Base-by-base conservation (phyloP, 768 basidiomycete genomes). In the Omphalotus guepiniiformis region DNA sequence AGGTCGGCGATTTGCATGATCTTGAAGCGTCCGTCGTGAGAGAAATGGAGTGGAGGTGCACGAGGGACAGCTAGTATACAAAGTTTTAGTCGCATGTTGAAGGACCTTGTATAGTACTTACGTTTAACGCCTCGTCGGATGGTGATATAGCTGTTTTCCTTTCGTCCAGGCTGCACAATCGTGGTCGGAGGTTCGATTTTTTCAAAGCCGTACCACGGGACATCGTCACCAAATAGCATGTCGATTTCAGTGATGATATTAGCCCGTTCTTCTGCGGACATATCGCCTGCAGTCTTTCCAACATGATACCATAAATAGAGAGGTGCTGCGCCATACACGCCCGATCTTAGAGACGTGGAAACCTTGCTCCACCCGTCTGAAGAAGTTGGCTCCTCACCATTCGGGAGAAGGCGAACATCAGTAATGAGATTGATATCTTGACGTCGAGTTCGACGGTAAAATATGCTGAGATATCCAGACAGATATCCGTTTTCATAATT, bases 1-100 rank as follows among this genome's bases (percentile, higher is more conserved):
- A 99, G 73, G 63, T 99, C 95, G 4, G 95, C 95, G 26, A 97
- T 76, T 68, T 93, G 88, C 36, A 94, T 70, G 49, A 95, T 81
- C 63, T 85, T 94, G 79, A 93, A 94, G 40, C 79, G 85, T 3
- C 95, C 95, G 21, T 85, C 76, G 22, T 64, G 71, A 19, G 83
- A 82, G 70, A 99, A 96, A 54, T 89, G 89, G 2, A 92, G 78
- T 1, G 87, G 85, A 2, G 81, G 82, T 1, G 90, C 84, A 16
- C 71, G 76, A 2, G 91, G 88, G 3, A 83, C 74, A 16, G 68
- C 86, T n/a, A n/a, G n/a, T n/a, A n/a, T 90, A 49, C 5, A 23
- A 54, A 35, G 34, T 51, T 55, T 21, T 16, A 57, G 37, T 35
- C 27, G 34, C 15, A 47, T 12, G n/a, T n/a, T 3, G 39, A 13